Evolutionary conservation across 345 rosid genomes (phyloP), one percentile per base, ranked within the genome.

Genomic region (Eucalyptus erythrocorys): DNA sequence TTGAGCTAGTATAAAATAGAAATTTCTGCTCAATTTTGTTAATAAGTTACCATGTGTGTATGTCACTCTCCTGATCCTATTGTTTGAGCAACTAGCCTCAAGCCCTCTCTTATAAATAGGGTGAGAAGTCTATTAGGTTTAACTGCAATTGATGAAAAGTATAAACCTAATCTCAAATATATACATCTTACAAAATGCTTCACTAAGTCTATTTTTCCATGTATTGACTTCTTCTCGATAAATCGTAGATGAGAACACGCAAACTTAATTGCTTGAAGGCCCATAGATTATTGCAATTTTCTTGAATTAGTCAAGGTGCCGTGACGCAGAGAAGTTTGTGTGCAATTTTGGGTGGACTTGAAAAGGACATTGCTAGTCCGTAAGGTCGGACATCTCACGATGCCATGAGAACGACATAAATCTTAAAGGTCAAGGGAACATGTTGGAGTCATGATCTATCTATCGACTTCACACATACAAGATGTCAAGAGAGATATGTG

Each of bases 391-490:
- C 7, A 66, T 66, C 40, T n/a, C 76, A 15, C 15, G 21, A 66
- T n/a, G 79, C 11, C 2, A 3, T 2, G 2, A 32, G 12, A 17
- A n/a, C 0, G 10, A 3, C 2, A 4, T 34, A 21, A 32, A 32
- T 15, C 10, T 8, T 32, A 68, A 32, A 16, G 79, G 43, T 32
- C 34, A 17, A 21, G 43, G 80, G 80, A 34, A 34, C 80, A 68
- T 1, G 13, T 16, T 0, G 12, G 37, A 34, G 80, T 68, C 81
- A 34, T 34, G 13, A 34, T 68, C 2, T 4, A 2, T 34, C 6
- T 68, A 9, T 68, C 7, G 2, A 34, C 81, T 34, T 68, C 13
- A 34, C 6, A 17, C 26, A 17, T 68, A 68, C 13, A 17, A 68
- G 81, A 9, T 34, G 24, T 34, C 22, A 68, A 17, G 42, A 34